Evolutionary conservation across 768 basidiomycete genomes (phyloP).

Genomic region (Amanita inopinata): DNA sequence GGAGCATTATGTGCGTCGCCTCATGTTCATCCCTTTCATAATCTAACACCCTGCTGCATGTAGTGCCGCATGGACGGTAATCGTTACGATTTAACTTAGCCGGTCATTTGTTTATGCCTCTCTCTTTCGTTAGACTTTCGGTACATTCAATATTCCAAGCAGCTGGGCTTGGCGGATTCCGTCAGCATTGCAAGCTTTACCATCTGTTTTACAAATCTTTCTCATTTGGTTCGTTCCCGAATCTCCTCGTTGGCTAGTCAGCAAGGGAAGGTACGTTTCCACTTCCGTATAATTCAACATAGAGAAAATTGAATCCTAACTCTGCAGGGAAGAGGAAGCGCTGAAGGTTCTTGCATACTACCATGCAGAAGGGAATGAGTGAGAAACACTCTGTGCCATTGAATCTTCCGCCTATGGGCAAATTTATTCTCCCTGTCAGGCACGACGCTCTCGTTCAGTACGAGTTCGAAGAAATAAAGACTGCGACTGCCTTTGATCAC

Average conservation of each 20-base stretch:
- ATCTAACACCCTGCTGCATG: not conserved
- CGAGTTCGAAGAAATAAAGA: slow-evolving; percentile 58
- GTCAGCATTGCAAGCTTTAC: slow-evolving; percentile 51
- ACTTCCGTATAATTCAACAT: not conserved
- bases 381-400: slow-evolving; percentile 1
- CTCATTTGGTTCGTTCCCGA: slow-evolving; percentile 61
- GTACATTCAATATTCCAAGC: slow-evolving; percentile 49
- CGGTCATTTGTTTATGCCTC: too few species aligned
- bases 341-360: slow-evolving; percentile 41
- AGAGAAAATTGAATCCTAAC: not conserved
- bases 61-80: slow-evolving; percentile 54
- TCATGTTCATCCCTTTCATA: not conserved
- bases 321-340: slow-evolving; percentile 33
- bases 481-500: slow-evolving; percentile 37
- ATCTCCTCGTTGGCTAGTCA: slow-evolving; percentile 64
- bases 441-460: slow-evolving; percentile 48
- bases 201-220: slow-evolving; percentile 48
- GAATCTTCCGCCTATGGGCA: not conserved
- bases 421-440: slow-evolving; percentile 16
- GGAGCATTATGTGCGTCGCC: slow-evolving; percentile 47
- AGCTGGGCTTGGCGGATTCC: slow-evolving; percentile 70
- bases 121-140: too few species aligned
- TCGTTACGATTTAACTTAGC: slow-evolving; percentile 1
- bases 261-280: slow-evolving; percentile 39
- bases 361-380: slow-evolving; percentile 42